Evolutionary conservation across 2,329 filamentous ascomycete species (phyloP), one percentile per base, ranked within the genome.

Genomic region (Fusarium ramigenum): DNA sequence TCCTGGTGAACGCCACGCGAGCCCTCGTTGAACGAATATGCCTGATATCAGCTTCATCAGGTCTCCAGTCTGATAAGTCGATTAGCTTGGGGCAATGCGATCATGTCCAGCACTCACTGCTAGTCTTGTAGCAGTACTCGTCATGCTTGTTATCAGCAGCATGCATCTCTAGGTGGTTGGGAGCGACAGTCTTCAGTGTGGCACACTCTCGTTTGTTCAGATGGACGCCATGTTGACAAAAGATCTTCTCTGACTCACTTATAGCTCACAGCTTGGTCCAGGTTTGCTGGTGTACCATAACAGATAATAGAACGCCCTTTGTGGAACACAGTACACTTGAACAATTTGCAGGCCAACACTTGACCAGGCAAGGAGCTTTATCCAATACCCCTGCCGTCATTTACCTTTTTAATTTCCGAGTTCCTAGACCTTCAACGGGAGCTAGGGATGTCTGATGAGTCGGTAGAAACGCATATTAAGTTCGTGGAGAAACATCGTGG

Each of bases 401-500:
- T 34, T n/a, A 19, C 15, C 11, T 25, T 44, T 21, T 59, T 47
- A 63, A 40, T 46, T 37, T 15, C 53, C 40, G 32, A 25, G n/a
- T 58, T 58, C 36, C 37, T 36, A 44, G 30, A 4, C 9, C 10
- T 32, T 25, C 4, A 12, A n/a, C 8, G 34, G 28, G 25, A 39
- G n/a, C 36, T 53, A 64, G 16, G 14, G 30, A 28, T 18, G 21
- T 23, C 30, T 19, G 11, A 16, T 21, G 28, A 9, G 10, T 21
- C 16, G 19, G 46, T 11, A 53, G 46, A 28, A 21, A 28, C 6
- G 18, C 21, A 42, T 16, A 60, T 54, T 49, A 28, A 65, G 40
- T 68, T 69, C 46, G 15, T 23, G 23, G 14, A 54, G 42, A 53
- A 36, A 34, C n/a, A 12, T 42, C 36, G 47, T 71, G 69, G 68